Evolutionary conservation across 2,329 filamentous ascomycete species (phyloP).

Genomic region (Fusarium phyllophilum): DNA sequence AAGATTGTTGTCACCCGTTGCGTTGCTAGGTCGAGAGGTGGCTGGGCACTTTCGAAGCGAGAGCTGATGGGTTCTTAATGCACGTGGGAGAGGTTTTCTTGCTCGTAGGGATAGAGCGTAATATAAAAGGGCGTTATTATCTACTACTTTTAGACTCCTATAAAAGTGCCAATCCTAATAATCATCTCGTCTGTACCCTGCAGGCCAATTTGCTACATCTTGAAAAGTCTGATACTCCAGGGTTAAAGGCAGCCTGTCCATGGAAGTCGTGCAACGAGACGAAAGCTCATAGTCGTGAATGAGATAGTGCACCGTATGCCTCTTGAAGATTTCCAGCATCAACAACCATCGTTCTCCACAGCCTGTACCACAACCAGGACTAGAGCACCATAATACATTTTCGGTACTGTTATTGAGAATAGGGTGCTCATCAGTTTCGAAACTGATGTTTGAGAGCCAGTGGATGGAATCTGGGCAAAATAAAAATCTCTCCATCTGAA

Average conservation of each 20-base stretch:
- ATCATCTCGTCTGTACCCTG: too few relatives aligned
- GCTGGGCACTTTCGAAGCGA: too few relatives aligned
- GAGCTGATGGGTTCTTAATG: too few relatives aligned
- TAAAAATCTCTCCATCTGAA: fast-evolving
- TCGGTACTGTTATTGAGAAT: background rate
- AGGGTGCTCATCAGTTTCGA: background rate
- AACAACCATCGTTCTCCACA: background rate
- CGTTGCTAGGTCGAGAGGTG: too few relatives aligned
- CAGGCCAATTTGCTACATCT: background rate
- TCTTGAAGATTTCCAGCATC: background rate
- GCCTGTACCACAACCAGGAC: constrained; percentile 1
- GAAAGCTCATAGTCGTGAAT: background rate
- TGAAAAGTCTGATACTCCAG: background rate
- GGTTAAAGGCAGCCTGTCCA: background rate
- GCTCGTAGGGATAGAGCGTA: too few relatives aligned
- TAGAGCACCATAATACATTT: constrained; percentile 11
- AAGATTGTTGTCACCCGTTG: too few relatives aligned
- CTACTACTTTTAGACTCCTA: too few relatives aligned
- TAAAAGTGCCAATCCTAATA: too few relatives aligned
- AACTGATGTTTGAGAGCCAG: constrained; percentile 14
- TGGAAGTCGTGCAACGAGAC: background rate
- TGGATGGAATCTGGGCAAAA: fast-evolving
- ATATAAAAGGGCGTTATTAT: too few relatives aligned
- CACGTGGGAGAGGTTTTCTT: too few relatives aligned
- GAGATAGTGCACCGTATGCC: background rate